These are phyloP conservation scores for Tetrastigma voinierianum DNA, from an alignment of 164 flowering plant genomes.

Conservation along the genomic window DNA sequence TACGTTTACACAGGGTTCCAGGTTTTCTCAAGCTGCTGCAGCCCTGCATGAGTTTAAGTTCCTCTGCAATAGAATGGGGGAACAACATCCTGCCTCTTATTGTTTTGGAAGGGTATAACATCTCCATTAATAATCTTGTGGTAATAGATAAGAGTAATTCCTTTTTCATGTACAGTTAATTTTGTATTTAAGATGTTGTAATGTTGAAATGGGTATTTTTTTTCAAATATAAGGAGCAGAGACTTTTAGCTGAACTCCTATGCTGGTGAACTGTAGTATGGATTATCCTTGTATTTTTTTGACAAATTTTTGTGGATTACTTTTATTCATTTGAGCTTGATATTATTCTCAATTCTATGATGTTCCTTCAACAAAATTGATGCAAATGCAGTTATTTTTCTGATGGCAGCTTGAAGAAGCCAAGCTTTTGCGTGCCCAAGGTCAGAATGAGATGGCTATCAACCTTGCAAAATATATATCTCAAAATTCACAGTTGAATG, in stretches of 20 bases:
- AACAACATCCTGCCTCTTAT: slow-evolving; percentile 40
- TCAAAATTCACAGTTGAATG: slow-evolving; percentile 45
- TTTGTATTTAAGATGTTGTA: too few species aligned
- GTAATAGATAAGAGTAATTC: neutral
- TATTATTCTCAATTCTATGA: neutral
- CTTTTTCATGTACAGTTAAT: too few species aligned
- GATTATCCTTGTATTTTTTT: neutral
- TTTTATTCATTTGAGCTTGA: neutral
- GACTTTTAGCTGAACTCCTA: neutral
- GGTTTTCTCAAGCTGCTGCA: slow-evolving; percentile 84
- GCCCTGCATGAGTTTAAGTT: slow-evolving; percentile 84
- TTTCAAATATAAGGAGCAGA: neutral
- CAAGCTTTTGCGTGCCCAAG: slow-evolving; percentile 89
- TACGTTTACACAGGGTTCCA: slow-evolving; percentile 51
- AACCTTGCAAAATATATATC: slow-evolving; percentile 79
- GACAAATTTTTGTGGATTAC: neutral
- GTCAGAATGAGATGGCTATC: slow-evolving; percentile 92
- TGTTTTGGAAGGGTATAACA: slow-evolving; percentile 84
- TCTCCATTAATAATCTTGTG: neutral
- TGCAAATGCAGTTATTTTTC: neutral
- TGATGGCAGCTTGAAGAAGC: slow-evolving; percentile 89
- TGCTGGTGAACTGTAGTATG: neutral
- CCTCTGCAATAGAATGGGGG: slow-evolving; percentile 42
- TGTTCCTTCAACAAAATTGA: slow-evolving; percentile 2
- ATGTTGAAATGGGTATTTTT: too few species aligned